These are phyloP conservation scores for Epicoccum sorghinum DNA, from an alignment of 2,329 filamentous ascomycete genomes.

Conservation along the genomic window DNA sequence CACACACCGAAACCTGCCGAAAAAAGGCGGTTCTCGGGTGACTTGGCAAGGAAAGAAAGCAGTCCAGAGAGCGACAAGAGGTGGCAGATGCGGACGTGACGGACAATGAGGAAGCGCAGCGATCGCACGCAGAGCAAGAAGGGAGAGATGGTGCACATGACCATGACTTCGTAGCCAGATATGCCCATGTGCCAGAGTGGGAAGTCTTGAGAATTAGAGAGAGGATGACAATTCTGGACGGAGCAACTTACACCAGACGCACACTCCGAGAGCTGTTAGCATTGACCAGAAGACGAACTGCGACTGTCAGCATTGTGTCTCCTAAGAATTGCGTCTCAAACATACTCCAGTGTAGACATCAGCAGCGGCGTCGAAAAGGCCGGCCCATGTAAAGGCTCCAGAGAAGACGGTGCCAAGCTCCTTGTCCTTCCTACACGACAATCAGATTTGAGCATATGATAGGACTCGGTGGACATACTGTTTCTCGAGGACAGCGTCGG, in stretches of 20 bases:
- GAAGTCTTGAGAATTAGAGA: conserved; percentile 67
- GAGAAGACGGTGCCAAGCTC: conserved; percentile 73
- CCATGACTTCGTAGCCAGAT: conserved; percentile 89
- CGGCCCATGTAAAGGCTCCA: conserved; percentile 73
- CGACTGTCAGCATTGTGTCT: conserved; percentile 7
- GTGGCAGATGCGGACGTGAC: conserved; percentile 73
- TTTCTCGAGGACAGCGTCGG: conserved; percentile 66
- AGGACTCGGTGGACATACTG: conserved; percentile 62
- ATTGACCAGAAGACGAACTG: conserved; percentile 96
- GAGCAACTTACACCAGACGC: conserved; percentile 83
- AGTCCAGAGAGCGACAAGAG: conserved; percentile 79
- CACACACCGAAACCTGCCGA: conserved; percentile 80
- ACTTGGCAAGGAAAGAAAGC: conserved; percentile 75
- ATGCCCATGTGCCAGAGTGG: conserved; percentile 99
- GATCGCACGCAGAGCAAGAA: conserved; percentile 74
- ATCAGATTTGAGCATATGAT: conserved; percentile 26
- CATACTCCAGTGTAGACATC: conserved; percentile 91
- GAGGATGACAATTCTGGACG: neutral
- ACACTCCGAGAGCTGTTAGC: conserved; percentile 83
- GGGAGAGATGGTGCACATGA: conserved; percentile 84
- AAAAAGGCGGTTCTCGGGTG: conserved; percentile 78
- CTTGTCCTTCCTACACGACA: conserved; percentile 70
- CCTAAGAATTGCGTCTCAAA: conserved; percentile 12
- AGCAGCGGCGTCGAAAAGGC: conserved; percentile 79
- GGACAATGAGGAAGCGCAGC: conserved; percentile 70